Evolutionary conservation across 2,329 filamentous ascomycete genomes (phyloP).

Genomic region (Neonectria coccinea): DNA sequence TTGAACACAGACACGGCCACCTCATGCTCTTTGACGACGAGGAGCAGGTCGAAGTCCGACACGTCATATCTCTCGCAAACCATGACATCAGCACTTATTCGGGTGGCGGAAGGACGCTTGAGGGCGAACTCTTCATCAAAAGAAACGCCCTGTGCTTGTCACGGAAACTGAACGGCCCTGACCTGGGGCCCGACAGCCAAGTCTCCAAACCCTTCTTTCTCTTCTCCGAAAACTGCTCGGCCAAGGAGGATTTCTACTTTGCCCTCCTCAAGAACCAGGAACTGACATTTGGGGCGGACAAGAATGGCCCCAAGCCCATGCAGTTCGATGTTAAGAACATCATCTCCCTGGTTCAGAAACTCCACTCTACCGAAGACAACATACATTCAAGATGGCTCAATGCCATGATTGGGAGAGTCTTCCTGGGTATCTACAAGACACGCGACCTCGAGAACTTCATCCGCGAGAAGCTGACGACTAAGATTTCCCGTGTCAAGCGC

Average conservation of each 20-base stretch:
- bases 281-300: constrained; percentile 67
- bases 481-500: constrained; percentile 93
- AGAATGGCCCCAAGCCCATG: constrained; percentile 73
- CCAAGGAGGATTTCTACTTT: constrained; percentile 99
- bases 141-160: constrained; percentile 87
- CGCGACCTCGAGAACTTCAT: constrained; percentile 83
- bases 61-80: constrained; percentile 92
- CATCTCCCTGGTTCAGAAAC: constrained; percentile 86
- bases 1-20: constrained; percentile 79
- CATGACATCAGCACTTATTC: constrained; percentile 88
- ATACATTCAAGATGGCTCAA: constrained; percentile 94
- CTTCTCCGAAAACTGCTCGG: constrained; percentile 94
- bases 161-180: constrained; percentile 68
- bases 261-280: constrained; percentile 88
- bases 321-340: constrained; percentile 88
- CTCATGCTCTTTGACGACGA: constrained; percentile 98
- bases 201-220: constrained; percentile 88
- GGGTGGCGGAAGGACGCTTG: constrained; percentile 80
- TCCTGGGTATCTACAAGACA: constrained; percentile 89
- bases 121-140: constrained; percentile 96
- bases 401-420: constrained; percentile 87
- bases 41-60: constrained; percentile 93
- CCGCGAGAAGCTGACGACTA: constrained; percentile 90
- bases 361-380: constrained; percentile 93
- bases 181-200: constrained; percentile 66